Evolutionary conservation across 139 green algal species (phyloP).

Genomic region (Micractinium sp.): DNA sequence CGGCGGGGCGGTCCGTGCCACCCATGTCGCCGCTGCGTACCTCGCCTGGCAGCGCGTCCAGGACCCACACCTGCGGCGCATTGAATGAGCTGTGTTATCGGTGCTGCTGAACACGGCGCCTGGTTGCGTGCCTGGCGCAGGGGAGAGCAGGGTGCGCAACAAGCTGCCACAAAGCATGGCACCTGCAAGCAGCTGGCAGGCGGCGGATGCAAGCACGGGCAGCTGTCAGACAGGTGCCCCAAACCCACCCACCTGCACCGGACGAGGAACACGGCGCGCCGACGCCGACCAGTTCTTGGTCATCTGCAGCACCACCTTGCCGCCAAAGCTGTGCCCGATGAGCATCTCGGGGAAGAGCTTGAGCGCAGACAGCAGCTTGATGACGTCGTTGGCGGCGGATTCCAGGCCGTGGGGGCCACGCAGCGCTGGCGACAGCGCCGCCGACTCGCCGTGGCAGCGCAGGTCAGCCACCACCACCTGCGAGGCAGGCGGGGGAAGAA

Average conservation of each 20-base stretch:
- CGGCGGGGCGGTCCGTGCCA: constrained; percentile 73
- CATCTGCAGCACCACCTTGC: constrained; percentile 94
- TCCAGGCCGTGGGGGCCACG: constrained; percentile 67
- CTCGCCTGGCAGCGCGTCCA: constrained; percentile 88
- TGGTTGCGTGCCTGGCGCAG: too few species aligned
- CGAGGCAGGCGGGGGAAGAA: constrained; percentile 47
- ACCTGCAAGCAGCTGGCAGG: too few species aligned
- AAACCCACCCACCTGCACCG: constrained; percentile 74
- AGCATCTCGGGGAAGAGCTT: constrained; percentile 89
- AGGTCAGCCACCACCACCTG: constrained; percentile 95
- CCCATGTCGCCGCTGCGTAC: constrained; percentile 64
- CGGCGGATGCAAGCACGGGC: too few species aligned
- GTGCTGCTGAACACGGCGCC: not conserved
- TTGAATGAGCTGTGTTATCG: not conserved
- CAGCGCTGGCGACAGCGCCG: constrained; percentile 36
- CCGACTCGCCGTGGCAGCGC: constrained; percentile 89
- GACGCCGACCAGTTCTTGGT: constrained; percentile 78
- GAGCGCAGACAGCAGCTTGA: constrained; percentile 78
- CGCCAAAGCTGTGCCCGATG: constrained; percentile 93
- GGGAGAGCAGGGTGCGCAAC: not conserved
- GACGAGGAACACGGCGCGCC: constrained; percentile 67
- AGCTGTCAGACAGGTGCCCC: not conserved
- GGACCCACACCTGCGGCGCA: constrained; percentile 82
- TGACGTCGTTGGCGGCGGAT: constrained; percentile 73
- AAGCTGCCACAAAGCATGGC: not conserved